Percentiles rank a stretch among this genome's conserved stretches.
These are phyloP conservation scores for Colletotrichum falcatum DNA, from an alignment of 2,329 filamentous ascomycete genomes.

Conservation along the genomic window DNA sequence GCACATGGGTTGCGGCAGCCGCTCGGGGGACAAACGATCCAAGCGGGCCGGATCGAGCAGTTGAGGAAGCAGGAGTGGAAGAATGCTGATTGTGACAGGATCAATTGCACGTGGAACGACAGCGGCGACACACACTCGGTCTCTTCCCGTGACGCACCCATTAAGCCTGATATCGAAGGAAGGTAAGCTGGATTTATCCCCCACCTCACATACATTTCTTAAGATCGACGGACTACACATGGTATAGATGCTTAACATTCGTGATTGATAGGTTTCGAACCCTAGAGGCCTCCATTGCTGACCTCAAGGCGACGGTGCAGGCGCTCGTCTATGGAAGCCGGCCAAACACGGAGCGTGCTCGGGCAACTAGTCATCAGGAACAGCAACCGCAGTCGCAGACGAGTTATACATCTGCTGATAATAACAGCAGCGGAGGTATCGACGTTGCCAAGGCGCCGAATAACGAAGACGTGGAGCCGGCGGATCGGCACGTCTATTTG, in stretches of 20 bases:
- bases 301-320: constrained; percentile 35
- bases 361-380: constrained; percentile 5
- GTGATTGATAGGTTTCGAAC: constrained; percentile 20
- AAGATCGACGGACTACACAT: background rate
- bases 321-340: constrained; percentile 23
- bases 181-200: constrained; percentile 8
- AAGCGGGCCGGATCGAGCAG: background rate
- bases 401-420: background rate
- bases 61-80: background rate
- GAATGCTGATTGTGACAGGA: constrained; percentile 10
- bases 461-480: constrained; percentile 36
- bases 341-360: constrained; percentile 12
- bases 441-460: background rate
- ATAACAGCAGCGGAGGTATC: background rate
- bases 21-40: background rate
- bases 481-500: constrained; percentile 32
- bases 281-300: constrained; percentile 30
- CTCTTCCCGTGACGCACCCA: constrained; percentile 21
- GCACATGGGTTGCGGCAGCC: background rate
- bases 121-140: constrained; percentile 37
- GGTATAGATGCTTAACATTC: background rate
- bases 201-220: background rate
- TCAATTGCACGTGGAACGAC: constrained; percentile 39
- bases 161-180: constrained; percentile 27
- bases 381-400: background rate